A percentile compares a stretch with the other conserved stretches of the same genome.
phyloP scores from a whole-genome alignment of 345 rosid genomes.

The Odontarrhena argentea region DNA sequence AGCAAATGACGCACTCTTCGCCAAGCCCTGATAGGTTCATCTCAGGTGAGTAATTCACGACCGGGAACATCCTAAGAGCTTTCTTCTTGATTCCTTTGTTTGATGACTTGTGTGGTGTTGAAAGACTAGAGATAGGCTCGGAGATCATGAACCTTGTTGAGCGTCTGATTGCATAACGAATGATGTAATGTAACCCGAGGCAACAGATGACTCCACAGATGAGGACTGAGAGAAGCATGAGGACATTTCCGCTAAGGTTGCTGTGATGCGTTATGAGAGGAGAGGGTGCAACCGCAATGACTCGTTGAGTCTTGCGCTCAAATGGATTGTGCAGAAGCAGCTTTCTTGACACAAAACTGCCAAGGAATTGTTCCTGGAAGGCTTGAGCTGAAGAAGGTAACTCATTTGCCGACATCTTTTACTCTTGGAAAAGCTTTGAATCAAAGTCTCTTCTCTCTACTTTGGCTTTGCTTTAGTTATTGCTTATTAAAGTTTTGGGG shows the following conservation, averaged over 20 bases:
- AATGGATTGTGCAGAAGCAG: conserved; percentile 40
- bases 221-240: conserved; percentile 55
- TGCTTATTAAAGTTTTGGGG: conserved; percentile 13
- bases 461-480: conserved; percentile 32
- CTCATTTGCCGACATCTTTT: conserved; percentile 25
- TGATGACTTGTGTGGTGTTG: conserved; percentile 26
- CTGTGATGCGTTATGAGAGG: conserved; percentile 27
- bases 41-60: conserved; percentile 47
- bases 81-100: conserved; percentile 50
- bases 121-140: conserved; percentile 25
- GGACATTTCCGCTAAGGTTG: conserved; percentile 44
- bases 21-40: conserved; percentile 48
- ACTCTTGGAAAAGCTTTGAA: conserved; percentile 9
- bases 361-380: conserved; percentile 35
- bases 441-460: conserved; percentile 21
- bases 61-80: conserved; percentile 51
- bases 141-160: conserved; percentile 46
- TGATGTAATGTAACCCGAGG: conserved; percentile 51
- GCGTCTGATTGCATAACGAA: conserved; percentile 47
- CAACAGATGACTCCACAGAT: conserved; percentile 56
- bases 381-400: conserved; percentile 39
- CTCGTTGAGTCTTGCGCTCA: conserved; percentile 28
- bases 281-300: conserved; percentile 36
- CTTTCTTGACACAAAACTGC: conserved; percentile 41
- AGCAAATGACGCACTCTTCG: conserved; percentile 60